Base-by-base conservation (phyloP, 177 flowering plant species). In the Vitis hybrid region DNA sequence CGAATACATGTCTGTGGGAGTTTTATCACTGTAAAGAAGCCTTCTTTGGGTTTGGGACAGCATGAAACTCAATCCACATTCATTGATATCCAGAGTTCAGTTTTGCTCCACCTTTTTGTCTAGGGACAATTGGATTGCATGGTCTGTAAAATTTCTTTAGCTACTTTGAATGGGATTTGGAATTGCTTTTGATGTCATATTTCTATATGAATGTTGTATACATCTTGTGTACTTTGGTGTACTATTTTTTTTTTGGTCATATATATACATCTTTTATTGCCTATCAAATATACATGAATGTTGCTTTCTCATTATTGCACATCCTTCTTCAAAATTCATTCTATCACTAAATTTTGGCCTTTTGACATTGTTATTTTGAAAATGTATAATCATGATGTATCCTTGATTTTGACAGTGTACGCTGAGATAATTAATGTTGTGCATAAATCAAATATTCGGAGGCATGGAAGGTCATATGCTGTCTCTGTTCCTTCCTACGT, bases 401-500 rank as follows among this genome's bases (percentile, higher is more conserved):
- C 30, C 59, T 18, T 26, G 13, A 10, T 3, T 23, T 61, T 63
- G 60, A 40, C 78, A 76, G 72, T n/a, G 34, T 60, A 59, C 12
- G 10, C 56, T 45, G 78, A 68, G 69, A 21, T 60, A 52, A 62
- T 57, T 52, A 66, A 59, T 66, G 60, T 40, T 17, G 60, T 60
- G 11, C 50, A 32, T 32, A 62, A 65, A 7, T 70, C 75, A 21
- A 68, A 67, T 45, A 21, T 68, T 17, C 69, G 65, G 66, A 58
- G 72, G 60, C 76, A 72, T 68, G 79, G 76, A 66, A 70, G 65
- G 64, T 70, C 79, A 30, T 61, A 68, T 69, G 80, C 84, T 61
- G 77, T 79, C 12, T 67, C 84, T 62, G 70, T 60, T 78, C 70
- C 77, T 19, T 75, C 80, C 56, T 72, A 68, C 30, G 7, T 10